Evolutionary conservation across 495 filamentous ascomycete genomes (phyloP), one percentile per base, ranked within the genome.

Genomic region (Penicillium longicatenatum): DNA sequence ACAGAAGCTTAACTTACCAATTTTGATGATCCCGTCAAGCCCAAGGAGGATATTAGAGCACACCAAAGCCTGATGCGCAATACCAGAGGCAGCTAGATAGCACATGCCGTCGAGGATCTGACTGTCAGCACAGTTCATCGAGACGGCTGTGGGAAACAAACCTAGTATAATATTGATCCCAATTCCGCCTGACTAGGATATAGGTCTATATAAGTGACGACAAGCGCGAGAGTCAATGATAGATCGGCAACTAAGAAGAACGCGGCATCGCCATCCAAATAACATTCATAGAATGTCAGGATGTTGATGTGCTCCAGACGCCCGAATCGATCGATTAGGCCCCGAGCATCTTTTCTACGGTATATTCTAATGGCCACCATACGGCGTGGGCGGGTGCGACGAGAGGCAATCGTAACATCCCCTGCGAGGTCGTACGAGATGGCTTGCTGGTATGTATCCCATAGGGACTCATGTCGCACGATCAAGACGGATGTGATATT

Each of bases 281-380:
- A 57, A 22, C 42, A 45, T 45, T 45, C 42, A 45, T 45, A 12
- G 6, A 45, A 45, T 9, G 17, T 6, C 10, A 45, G 42, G 11
- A 45, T 12, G 12, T 45, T 45, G 17, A 19, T 11, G 11, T 45
- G 42, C 14, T 45, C 42, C n/a, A 45, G n/a, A 45, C 42, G 42
- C 21, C 42, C 42, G 42, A 50, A 57, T 57, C 47, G 43, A 11
- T 44, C 16, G 20, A 57, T 57, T 14, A 57, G 43, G 41, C 55
- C 33, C 26, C 35, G 47, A 43, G 55, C 24, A 33, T 57, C 33
- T 30, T 57, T 10, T 44, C 42, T 57, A 6, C 4, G 6, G 17
- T 57, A 57, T 50, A 4, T 57, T 30, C 35, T 22, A 39, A 57
- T 57, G 47, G 55, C 55, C 29, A 57, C 55, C 35, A 57, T 45